A percentile compares a stretch with the other conserved stretches of the same genome.
phyloP scores from a whole-genome alignment of 148 eudicot genomes.

The Suaeda aralocaspica region DNA sequence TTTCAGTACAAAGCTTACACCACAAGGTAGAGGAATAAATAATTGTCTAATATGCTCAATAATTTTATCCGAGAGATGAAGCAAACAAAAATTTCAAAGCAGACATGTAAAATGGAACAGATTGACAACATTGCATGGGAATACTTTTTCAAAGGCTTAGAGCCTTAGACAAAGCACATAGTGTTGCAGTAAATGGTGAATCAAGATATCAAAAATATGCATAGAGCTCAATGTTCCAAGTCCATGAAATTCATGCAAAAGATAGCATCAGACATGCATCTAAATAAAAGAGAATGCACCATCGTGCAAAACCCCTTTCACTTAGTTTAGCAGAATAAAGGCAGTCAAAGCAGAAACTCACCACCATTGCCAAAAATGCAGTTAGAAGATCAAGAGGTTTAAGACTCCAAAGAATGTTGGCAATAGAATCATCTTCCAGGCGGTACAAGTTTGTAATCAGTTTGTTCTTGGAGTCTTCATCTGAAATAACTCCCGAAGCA shows the following conservation, averaged over 20 bases:
- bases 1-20: not conserved
- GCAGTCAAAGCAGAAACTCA: constrained; percentile 37
- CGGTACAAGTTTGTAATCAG: not conserved
- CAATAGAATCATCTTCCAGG: constrained; percentile 72
- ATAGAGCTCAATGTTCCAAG: not conserved
- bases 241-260: not conserved
- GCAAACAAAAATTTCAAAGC: not conserved
- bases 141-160: not conserved
- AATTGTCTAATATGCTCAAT: too few relatives aligned
- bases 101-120: not conserved
- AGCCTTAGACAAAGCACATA: not conserved
- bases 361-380: constrained; percentile 71
- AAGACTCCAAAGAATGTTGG: constrained; percentile 64
- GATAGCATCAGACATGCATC: not conserved
- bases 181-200: not conserved
- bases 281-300: constrained; percentile 13
- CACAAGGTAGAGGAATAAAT: not conserved
- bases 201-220: not conserved
- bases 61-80: too few relatives aligned
- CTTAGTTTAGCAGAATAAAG: not conserved
- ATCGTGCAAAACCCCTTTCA: not conserved
- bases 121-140: not conserved
- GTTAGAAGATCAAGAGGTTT: constrained; percentile 55
- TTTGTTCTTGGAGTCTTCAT: constrained; percentile 24
- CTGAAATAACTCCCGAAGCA: constrained; percentile 35